phyloP scores from a whole-genome alignment of 2,329 filamentous ascomycete genomes.

The Monosporascus sp. region DNA sequence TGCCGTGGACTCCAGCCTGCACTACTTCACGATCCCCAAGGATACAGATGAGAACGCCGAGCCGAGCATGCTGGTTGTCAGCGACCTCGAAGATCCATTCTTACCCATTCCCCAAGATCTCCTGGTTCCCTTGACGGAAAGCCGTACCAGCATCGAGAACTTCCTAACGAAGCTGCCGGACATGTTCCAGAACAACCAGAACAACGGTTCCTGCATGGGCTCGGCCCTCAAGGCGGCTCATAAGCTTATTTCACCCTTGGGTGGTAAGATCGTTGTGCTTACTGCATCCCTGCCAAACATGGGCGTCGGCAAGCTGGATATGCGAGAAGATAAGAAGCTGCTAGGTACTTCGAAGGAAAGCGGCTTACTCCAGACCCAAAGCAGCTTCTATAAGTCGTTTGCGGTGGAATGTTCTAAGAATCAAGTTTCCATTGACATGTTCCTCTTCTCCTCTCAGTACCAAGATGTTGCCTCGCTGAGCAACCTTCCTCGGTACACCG shows the following conservation, averaged over 20 bases:
- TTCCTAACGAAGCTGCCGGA: constrained; percentile 87
- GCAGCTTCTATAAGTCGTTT: constrained; percentile 98
- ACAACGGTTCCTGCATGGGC: constrained; percentile 87
- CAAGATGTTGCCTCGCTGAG: constrained; percentile 96
- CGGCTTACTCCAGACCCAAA: constrained; percentile 80
- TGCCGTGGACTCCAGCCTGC: constrained; percentile 87
- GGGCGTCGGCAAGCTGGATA: constrained; percentile 83
- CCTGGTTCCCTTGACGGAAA: constrained; percentile 82
- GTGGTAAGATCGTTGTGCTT: constrained; percentile 90
- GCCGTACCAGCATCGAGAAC: constrained; percentile 82
- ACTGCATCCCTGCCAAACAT: constrained; percentile 87
- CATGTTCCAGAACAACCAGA: constrained; percentile 96
- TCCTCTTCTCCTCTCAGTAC: constrained; percentile 91
- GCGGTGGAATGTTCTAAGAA: constrained; percentile 98
- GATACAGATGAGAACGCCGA: constrained; percentile 82
- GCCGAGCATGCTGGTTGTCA: constrained; percentile 87
- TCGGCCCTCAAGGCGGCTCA: constrained; percentile 89
- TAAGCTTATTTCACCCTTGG: constrained; percentile 89
- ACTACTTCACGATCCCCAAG: constrained; percentile 93
- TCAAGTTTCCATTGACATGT: constrained; percentile 98
- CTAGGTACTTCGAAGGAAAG: constrained; percentile 92
- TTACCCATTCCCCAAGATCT: constrained; percentile 89
- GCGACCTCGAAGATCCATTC: constrained; percentile 94
- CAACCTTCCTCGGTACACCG: constrained; percentile 92
- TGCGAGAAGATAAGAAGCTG: constrained; percentile 94